Evolutionary conservation across 2,329 filamentous ascomycete species (phyloP), one percentile per base, ranked within the genome.

Genomic region (Dothideomycetidae sp.): DNA sequence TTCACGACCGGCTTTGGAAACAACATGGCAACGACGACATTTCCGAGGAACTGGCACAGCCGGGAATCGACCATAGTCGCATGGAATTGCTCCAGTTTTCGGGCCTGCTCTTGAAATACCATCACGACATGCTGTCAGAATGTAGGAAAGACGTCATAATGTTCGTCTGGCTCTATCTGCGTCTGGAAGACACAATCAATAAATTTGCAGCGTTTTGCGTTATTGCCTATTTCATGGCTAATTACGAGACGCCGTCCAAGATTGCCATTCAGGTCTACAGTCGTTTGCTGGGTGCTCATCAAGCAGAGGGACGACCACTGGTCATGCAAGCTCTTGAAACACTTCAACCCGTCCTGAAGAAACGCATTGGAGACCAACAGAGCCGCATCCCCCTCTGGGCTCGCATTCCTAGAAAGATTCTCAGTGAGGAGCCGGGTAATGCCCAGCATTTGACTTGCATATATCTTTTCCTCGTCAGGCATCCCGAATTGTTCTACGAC

Each of bases 161-260:
- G 60, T 98, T 96, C 58, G 86, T 85, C 3, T 99, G 90, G 90
- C 93, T 86, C 12, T 96, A 93, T 54, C 98, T 98, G 50, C 76
- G 83, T 15, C 71, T 98, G n/a, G 92, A 99, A 53, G 90, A 99
- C 57, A 82, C 93, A 40, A 93, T 98, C 64, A 98, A 96, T 66
- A 98, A 98, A 58, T 90, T 96, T 56, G 90, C 88, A 1, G 86
- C 90, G 2, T 98, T 98, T 51, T 88, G 94, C 4, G 75, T 98
- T 4, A 92, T 98, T 43, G 85, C 83, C 2, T 98, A 94, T 59
- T 98, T 98, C 62, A 94, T 98, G 50, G 83, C 84, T 1, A 81
- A 92, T 46, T 98, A 93, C 53, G 92, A 98, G 50, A 96, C 90
- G 0, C 92, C 90, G 0, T 71, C 82, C 10, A 98, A 96, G 68